phyloP scores from a whole-genome alignment of 192 early-diverging fungal species.

The Coemansia sp. region DNA sequence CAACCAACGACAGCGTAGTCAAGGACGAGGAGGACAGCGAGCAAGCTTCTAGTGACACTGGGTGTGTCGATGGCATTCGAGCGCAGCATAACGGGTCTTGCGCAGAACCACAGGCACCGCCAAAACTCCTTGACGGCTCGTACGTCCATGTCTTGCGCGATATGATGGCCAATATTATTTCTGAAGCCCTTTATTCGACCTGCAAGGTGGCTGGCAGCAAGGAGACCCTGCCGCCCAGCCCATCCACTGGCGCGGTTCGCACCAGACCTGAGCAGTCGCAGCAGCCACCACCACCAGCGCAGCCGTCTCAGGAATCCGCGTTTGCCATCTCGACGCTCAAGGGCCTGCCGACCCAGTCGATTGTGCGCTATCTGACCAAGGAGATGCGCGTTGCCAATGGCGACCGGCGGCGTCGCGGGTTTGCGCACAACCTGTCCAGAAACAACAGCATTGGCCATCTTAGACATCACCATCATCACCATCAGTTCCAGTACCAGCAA shows the following conservation, averaged over 20 bases:
- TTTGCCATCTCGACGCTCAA: conserved; percentile 52
- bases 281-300: conserved; percentile 7
- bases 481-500: conserved; percentile 25
- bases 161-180: conserved; percentile 48
- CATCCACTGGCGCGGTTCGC: conserved; percentile 19
- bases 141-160: conserved; percentile 32
- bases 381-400: conserved; percentile 43
- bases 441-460: conserved; percentile 48
- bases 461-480: conserved; percentile 28
- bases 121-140: conserved; percentile 13
- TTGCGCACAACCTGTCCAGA: conserved; percentile 43
- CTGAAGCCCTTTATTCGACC: conserved; percentile 47
- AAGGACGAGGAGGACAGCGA: not conserved
- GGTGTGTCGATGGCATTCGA: not conserved
- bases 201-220: conserved; percentile 27
- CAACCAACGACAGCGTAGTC: not conserved
- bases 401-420: conserved; percentile 35
- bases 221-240: conserved; percentile 25
- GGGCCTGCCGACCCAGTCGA: conserved; percentile 53
- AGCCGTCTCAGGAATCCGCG: conserved; percentile 14
- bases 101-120: not conserved
- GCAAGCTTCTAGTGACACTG: not conserved
- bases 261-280: conserved; percentile 10
- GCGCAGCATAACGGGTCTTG: not conserved
- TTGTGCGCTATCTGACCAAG: conserved; percentile 42